Percentiles rank a stretch among this genome's conserved stretches.
phyloP scores from a whole-genome alignment of 108 stramenopile genomes.

The Chaetoceros tenuissimus region DNA sequence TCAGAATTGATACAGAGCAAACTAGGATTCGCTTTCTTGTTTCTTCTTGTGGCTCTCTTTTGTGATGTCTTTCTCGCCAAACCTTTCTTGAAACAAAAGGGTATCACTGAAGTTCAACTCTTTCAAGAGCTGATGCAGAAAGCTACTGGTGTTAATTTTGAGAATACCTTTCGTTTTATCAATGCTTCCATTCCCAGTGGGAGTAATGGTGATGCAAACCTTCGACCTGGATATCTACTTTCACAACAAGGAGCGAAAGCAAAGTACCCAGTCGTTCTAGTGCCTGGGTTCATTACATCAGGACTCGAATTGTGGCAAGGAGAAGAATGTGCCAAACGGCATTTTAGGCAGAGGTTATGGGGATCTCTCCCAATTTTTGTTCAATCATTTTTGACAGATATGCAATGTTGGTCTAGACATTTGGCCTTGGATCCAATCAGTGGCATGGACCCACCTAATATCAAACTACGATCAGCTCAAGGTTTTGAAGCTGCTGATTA shows the following conservation, averaged over 20 bases:
- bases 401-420: constrained; percentile 73
- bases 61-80: neutral
- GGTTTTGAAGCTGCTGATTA: constrained; percentile 85
- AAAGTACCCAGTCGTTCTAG: constrained; percentile 75
- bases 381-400: constrained; percentile 53
- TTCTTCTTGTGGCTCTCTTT: neutral
- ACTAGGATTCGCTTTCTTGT: neutral
- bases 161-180: constrained; percentile 9
- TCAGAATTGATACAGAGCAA: neutral
- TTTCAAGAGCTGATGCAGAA: neutral
- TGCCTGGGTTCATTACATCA: constrained; percentile 83
- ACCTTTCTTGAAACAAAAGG: neutral
- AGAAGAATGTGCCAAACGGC: constrained; percentile 53
- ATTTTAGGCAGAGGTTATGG: constrained; percentile 85
- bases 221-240: constrained; percentile 39
- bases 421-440: constrained; percentile 67
- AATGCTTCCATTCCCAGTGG: constrained; percentile 12
- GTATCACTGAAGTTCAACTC: neutral
- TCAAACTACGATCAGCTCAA: constrained; percentile 66
- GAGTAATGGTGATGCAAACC: constrained; percentile 4
- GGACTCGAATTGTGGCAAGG: constrained; percentile 89
- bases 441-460: constrained; percentile 60
- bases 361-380: constrained; percentile 53
- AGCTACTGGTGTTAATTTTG: neutral
- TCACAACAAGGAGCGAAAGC: constrained; percentile 50